Evolutionary conservation across 2,329 filamentous ascomycete species (phyloP), one percentile per base, ranked within the genome.

Genomic region (Cucurbitaria berberidis): DNA sequence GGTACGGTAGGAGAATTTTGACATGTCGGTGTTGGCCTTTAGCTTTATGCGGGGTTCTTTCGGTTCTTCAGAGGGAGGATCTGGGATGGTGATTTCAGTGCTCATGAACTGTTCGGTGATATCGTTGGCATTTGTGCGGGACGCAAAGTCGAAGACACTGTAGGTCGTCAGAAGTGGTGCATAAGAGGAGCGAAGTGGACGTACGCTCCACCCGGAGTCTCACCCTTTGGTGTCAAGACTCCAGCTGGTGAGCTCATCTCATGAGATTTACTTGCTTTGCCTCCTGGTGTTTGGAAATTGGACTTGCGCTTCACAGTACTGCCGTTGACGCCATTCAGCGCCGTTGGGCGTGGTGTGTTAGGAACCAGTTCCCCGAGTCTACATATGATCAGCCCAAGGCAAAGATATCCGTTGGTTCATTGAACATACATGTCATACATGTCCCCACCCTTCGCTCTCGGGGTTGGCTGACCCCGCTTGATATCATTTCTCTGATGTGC

Each of bases 1-100:
- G 1, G 92, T 90, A 70, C 93, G 95, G 77, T 98, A 99, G 1
- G 82, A 86, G 63, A 97, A 88, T 73, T 96, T 97, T 73, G 93
- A 92, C 68, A 91, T 84, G 72, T 98, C 93, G 1, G 91, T 93
- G 54, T 90, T 90, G 2, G 91, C 90, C 5, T 88, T 93, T 18
- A 96, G 82, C 70, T 90, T 93, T 72, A 98, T 86, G 45, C 95
- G 89, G 15, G 91, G 72, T 73, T 95, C 90, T 10, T 86, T 72
- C 60, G 86, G 90, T 1, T 89, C 88, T 27, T 88, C 87, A 21
- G 90, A 83, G 2, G 89, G 90, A 1, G 88, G 80, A 41, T 91
- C 86, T 26, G 89, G 80, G 1, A 86, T 76, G 13, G 82, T 72
- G 26, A 96, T 83, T 53, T 93, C 86, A 36, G 84, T 80, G 74